Evolutionary conservation across 371 early-diverging fungal species (phyloP).

Genomic region (Mucor indicus): DNA sequence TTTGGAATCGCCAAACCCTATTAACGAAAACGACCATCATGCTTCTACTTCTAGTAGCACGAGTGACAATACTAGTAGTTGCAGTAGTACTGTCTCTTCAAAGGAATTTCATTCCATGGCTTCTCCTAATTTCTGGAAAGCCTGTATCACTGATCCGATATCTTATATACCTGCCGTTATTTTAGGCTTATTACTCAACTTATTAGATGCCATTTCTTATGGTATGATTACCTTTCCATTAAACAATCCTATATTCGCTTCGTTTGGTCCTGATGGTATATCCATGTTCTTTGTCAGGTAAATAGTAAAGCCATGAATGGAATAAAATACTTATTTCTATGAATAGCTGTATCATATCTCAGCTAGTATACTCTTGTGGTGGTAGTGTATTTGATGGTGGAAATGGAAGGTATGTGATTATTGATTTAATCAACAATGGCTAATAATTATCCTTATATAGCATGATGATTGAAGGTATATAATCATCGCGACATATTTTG

Average conservation of each 20-base stretch:
- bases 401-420: constrained; percentile 65
- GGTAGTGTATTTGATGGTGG: constrained; percentile 89
- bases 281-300: constrained; percentile 91
- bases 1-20: background rate
- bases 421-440: background rate
- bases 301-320: background rate
- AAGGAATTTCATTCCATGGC: background rate
- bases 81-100: no score
- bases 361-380: constrained; percentile 81
- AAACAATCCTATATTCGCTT: constrained; percentile 68
- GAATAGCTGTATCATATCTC: constrained; percentile 74
- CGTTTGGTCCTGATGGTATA: constrained; percentile 88
- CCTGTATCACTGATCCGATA: constrained; percentile 37
- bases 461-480: constrained; percentile 92
- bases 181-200: constrained; percentile 84
- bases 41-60: no score
- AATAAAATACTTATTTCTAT: background rate
- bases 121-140: background rate
- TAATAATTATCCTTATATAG: constrained; percentile 16
- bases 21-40: no score
- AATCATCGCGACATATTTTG: no score
- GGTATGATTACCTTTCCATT: constrained; percentile 93
- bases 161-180: constrained; percentile 85
- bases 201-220: constrained; percentile 91
- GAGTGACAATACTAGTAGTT: no score